Evolutionary conservation across 1,284 basidiomycete genomes (phyloP), one percentile per base, ranked within the genome.

Genomic region (Inonotus hispidus): DNA sequence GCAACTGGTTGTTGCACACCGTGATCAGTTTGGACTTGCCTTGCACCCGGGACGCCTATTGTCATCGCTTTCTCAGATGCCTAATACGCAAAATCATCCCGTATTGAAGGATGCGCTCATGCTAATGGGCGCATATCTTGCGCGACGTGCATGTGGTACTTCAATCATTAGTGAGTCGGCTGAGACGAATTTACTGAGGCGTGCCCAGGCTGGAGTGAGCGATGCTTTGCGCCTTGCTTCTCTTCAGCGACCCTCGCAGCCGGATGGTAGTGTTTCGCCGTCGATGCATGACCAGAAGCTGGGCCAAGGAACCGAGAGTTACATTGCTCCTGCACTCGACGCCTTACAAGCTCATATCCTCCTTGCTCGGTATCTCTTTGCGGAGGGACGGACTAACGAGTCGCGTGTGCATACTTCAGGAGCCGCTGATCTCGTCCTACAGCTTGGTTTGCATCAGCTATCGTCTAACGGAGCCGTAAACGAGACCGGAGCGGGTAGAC

Each of bases 301-400:
- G 63, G 75, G 21, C n/a, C 29, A 35, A 21, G 53, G 21, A 25
- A 43, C 19, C 32, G 45, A 52, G 13, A 35, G 27, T 16, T 52
- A 52, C 35, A 29, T 45, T 16, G 27, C 69, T 41, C 61, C 65
- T 41, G 63, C 84, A 37, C 70, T 90, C 65, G 88, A 91, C 69
- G 78, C 87, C 65, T 83, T 90, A 41, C 88, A 86, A 66, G 84
- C 86, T 1, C 86, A 84, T 7, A 89, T 86, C 68, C 75, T 92
- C 23, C 71, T 92, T 53, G 83, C 90, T 10, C 70, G 84, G 60
- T 91, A 91, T 71, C 88, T 87, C 71, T 74, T 89, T 35, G 82
- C 86, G 35, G 88, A 85, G 65, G 88, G 87, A 7, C 81, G 89
- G 37, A 73, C 86, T 4, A 71, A 86, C 21, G 89, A 92, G 69